Base-by-base conservation (phyloP, 228 moss, liverwort and hornwort species). In the Sphagnum magellanicum region DNA sequence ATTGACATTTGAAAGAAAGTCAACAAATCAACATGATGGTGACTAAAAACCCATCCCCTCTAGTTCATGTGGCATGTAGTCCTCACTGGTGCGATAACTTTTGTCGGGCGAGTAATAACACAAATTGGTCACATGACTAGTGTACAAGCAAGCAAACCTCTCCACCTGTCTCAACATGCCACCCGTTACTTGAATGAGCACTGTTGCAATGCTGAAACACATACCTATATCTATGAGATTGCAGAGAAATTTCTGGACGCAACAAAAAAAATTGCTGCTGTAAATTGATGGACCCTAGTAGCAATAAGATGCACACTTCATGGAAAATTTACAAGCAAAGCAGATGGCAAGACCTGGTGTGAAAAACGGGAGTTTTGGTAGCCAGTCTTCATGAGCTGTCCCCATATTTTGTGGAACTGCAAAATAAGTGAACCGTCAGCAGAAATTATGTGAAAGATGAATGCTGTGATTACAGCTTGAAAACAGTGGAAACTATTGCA, bases 351-450 rank as follows among this genome's bases (percentile, higher is more conserved):
- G 16, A 95, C 95, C 96, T 96, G 96, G 77, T 96, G 96, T 66
- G 93, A 89, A 67, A 96, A 96, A 49, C 96, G 93, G 65, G 93
- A 96, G 65, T 96, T 96, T 60, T 96, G 93, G 69, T 96, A 96
- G 6, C 96, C 96, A 11, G 96, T 96, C 81, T 96, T 96, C 96
- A 96, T 92, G 67, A 96, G 76, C 70, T 93, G 96, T 48, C 93
- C 93, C 96, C 96, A 93, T 59, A 87, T 84, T 74, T 79, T 88
- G 69, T 96, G 96, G 66, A 96, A 96, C 96, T 96, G 84, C 75
- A 57, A 53, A 53, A 32, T 32, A 32, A 32, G 32, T 32, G 32
- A 32, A 32, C 3, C 32, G 1, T 32, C 32, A 32, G 32, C 32
- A 32, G 32, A 32, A 32, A 32, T 32, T 32, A 32, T 32, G 32